phyloP scores from a whole-genome alignment of 768 basidiomycete genomes.

The Rubroboletus pulcherrimus region DNA sequence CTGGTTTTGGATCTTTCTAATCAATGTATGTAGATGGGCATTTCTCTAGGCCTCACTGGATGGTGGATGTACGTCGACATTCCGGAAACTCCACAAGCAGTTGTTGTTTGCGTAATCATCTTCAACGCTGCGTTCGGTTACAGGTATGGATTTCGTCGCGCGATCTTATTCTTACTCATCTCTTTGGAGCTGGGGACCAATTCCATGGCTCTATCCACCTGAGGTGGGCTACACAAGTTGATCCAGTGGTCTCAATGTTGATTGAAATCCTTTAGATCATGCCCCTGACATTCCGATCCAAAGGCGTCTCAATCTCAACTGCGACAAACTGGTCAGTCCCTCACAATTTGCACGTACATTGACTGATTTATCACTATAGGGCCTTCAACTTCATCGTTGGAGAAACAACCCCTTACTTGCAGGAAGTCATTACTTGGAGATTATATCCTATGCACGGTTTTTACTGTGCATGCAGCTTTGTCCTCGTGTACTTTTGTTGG shows the following conservation, averaged over 20 bases:
- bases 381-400: conserved; percentile 91
- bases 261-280: conserved; percentile 59
- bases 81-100: conserved; percentile 78
- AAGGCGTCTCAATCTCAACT: conserved; percentile 93
- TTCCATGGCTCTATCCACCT: conserved; percentile 87
- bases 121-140: conserved; percentile 95
- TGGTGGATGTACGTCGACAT: conserved; percentile 95
- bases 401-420: conserved; percentile 79
- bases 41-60: conserved; percentile 74
- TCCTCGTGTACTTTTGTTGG: conserved; percentile 80
- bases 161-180: background rate
- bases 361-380: conserved; percentile 31
- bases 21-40: conserved; percentile 60
- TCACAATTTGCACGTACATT: background rate
- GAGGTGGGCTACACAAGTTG: conserved; percentile 46
- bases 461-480: conserved; percentile 83
- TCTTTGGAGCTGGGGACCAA: conserved; percentile 65
- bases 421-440: conserved; percentile 86
- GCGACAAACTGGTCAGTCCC: conserved; percentile 64
- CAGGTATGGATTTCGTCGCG: conserved; percentile 41
- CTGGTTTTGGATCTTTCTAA: conserved; percentile 4
- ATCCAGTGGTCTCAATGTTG: background rate
- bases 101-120: conserved; percentile 83
- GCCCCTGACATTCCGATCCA: conserved; percentile 84
- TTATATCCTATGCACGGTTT: conserved; percentile 96